Evolutionary conservation across 2,329 filamentous ascomycete genomes (phyloP).

Genomic region (Alternaria infectoria): DNA sequence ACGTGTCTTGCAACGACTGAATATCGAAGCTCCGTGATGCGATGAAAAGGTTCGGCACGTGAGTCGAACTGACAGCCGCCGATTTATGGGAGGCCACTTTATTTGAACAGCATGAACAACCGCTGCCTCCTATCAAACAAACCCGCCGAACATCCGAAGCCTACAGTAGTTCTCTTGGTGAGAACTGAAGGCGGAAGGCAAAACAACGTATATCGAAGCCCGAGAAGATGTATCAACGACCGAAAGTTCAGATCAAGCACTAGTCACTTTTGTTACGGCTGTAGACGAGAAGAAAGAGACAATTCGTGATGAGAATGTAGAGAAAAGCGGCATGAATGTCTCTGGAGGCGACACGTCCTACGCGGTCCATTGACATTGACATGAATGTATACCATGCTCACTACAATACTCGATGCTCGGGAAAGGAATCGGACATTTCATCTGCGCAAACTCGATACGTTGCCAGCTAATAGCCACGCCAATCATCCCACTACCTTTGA

Average conservation of each 20-base stretch:
- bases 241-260: neutral
- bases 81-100: neutral
- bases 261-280: neutral
- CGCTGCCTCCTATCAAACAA: neutral
- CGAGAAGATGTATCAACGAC: neutral
- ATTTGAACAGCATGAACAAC: neutral
- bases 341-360: neutral
- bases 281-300: neutral
- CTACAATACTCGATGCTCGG: neutral
- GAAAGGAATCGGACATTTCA: neutral
- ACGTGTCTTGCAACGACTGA: neutral
- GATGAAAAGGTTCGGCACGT: neutral
- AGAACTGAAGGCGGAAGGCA: neutral
- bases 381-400: neutral
- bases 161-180: neutral
- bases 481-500: neutral
- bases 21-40: neutral
- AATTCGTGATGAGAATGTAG: neutral
- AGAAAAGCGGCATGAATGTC: accelerated
- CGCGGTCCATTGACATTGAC: neutral
- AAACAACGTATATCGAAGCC: neutral
- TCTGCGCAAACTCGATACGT: neutral
- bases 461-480: neutral
- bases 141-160: neutral
- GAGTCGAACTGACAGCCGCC: neutral